Evolutionary conservation across 495 filamentous ascomycete species (phyloP).

Genomic region (Penicillium antarcticum): DNA sequence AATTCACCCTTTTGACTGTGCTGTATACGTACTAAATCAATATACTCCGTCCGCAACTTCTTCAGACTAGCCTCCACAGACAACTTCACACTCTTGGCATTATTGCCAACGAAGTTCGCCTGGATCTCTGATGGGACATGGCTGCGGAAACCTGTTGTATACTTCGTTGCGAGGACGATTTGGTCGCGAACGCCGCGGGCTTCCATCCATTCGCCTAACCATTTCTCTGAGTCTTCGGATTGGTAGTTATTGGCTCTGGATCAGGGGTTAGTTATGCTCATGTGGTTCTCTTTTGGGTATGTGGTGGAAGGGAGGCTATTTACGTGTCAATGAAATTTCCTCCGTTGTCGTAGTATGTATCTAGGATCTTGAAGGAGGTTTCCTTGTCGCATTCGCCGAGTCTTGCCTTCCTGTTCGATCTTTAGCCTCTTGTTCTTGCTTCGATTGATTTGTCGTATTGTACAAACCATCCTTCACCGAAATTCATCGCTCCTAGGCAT

Average conservation of each 20-base stretch:
- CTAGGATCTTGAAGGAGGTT: constrained; percentile 60
- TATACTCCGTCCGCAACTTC: constrained; percentile 62
- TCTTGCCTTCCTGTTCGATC: constrained; percentile 24
- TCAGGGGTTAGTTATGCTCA: not conserved
- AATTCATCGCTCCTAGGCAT: constrained; percentile 62
- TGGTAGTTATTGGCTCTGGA: constrained; percentile 62
- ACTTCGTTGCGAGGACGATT: constrained; percentile 74
- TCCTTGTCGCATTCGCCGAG: constrained; percentile 62
- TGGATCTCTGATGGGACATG: constrained; percentile 38
- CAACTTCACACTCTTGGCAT: constrained; percentile 53
- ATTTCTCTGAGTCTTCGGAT: constrained; percentile 61
- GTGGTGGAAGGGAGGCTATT: not conserved
- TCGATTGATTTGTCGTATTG: not conserved
- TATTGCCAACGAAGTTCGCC: constrained; percentile 56
- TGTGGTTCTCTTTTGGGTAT: not conserved
- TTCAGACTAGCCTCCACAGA: constrained; percentile 52
- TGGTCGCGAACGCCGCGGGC: constrained; percentile 50
- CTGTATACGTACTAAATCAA: constrained; percentile 44
- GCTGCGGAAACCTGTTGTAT: constrained; percentile 41
- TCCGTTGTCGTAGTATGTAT: constrained; percentile 61
- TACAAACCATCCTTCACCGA: constrained; percentile 51
- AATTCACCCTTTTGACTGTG: no score
- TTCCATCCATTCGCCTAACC: constrained; percentile 77
- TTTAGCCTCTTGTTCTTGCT: not conserved
- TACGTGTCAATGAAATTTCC: constrained; percentile 78